These are phyloP conservation scores for Beta macrorhiza DNA, from an alignment of 179 eudicot genomes.

Conservation along the genomic window DNA sequence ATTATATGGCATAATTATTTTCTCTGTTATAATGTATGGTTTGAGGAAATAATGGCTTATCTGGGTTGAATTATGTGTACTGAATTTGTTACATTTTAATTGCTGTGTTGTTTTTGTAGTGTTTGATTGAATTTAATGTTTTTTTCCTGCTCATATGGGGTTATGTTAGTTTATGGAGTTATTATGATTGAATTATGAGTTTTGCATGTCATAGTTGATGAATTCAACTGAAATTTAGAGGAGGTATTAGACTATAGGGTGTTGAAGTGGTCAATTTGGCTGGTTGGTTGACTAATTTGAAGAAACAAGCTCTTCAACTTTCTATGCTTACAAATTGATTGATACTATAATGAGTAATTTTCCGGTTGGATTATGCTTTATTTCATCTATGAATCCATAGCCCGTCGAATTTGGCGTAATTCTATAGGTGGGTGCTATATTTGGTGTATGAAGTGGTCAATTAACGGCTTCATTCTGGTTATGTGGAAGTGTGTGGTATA, in stretches of 20 bases:
- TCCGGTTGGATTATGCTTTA: background rate
- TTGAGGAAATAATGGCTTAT: background rate
- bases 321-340: background rate
- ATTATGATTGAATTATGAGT: background rate
- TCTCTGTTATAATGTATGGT: background rate
- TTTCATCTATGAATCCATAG: too few relatives aligned
- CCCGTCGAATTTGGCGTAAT: background rate
- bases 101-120: background rate
- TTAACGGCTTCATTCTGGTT: background rate
- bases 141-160: background rate
- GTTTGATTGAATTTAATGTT: background rate
- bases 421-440: background rate
- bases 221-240: constrained; percentile 15
- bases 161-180: background rate
- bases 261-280: constrained; percentile 11
- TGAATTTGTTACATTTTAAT: background rate
- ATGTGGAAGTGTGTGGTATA: background rate
- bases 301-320: background rate
- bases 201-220: constrained; percentile 17
- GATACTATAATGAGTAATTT: background rate
- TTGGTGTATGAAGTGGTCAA: background rate
- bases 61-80: background rate
- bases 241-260: background rate
- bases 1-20: background rate
- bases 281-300: background rate